phyloP scores from a whole-genome alignment of 129 eudicot species.

The Apium graveolens region DNA sequence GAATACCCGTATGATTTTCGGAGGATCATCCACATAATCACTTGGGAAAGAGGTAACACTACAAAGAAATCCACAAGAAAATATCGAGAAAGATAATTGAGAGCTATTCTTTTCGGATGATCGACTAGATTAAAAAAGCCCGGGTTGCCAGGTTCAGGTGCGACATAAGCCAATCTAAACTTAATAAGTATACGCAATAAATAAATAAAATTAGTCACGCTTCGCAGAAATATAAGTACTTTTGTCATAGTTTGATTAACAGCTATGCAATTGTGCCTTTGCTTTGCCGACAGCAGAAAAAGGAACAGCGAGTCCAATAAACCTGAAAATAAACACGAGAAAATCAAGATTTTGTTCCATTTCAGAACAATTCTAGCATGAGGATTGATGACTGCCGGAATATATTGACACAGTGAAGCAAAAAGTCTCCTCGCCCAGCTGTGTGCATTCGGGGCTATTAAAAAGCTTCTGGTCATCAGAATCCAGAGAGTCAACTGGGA shows the following conservation, averaged over 20 bases:
- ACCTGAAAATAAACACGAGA: slow-evolving; percentile 45
- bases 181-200: slow-evolving; percentile 67
- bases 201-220: slow-evolving; percentile 62
- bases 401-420: slow-evolving; percentile 30
- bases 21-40: slow-evolving; percentile 39
- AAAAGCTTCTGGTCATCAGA: slow-evolving; percentile 27
- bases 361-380: slow-evolving; percentile 53
- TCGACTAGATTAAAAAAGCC: slow-evolving; percentile 27
- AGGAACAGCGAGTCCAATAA: slow-evolving; percentile 77
- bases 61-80: slow-evolving; percentile 63
- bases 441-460: slow-evolving; percentile 31
- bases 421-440: slow-evolving; percentile 39
- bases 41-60: slow-evolving; percentile 86
- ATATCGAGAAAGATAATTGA: slow-evolving; percentile 51
- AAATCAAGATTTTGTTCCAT: slow-evolving; percentile 63
- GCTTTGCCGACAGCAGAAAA: slow-evolving; percentile 34
- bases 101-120: slow-evolving; percentile 58
- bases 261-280: slow-evolving; percentile 57
- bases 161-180: slow-evolving; percentile 67
- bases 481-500: slow-evolving; percentile 31
- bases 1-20: slow-evolving; percentile 32
- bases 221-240: slow-evolving; percentile 47
- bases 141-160: slow-evolving; percentile 65
- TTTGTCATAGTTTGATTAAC: slow-evolving; percentile 52
- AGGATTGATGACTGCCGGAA: slow-evolving; percentile 62